phyloP scores from a whole-genome alignment of 2,329 filamentous ascomycete genomes.

The Botrytis squamosa region DNA sequence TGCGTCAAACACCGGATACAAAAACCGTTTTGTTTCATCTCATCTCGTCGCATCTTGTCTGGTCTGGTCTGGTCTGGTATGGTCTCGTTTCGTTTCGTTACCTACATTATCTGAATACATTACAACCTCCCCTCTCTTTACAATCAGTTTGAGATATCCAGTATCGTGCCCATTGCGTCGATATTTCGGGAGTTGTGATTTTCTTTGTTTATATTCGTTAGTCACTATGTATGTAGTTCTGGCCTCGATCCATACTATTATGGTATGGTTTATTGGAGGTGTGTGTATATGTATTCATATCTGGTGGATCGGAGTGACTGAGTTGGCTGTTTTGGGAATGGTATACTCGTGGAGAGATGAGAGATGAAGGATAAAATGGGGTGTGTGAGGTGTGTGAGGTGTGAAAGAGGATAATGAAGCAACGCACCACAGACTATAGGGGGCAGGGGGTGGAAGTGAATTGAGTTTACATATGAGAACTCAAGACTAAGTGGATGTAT shows the following conservation, averaged over 20 bases:
- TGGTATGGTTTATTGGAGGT: neutral
- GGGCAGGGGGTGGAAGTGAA: neutral
- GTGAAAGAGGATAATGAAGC: neutral
- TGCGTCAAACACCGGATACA: neutral
- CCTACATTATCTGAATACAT: too few species aligned
- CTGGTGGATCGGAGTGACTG: neutral
- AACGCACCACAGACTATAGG: neutral
- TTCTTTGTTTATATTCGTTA: neutral
- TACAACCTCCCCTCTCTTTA: fast-evolving
- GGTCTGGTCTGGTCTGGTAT: neutral
- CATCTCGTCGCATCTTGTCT: neutral
- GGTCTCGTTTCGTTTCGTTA: neutral
- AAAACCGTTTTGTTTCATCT: neutral
- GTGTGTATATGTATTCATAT: neutral
- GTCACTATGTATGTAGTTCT: neutral
- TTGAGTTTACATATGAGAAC: neutral
- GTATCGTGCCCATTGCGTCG: neutral
- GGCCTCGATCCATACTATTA: neutral
- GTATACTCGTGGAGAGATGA: neutral
- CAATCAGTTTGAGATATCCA: neutral
- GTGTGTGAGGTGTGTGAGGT: neutral
- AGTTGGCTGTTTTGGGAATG: neutral
- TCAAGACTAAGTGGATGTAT: too few species aligned
- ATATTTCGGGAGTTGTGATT: neutral
- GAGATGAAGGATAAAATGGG: neutral